These are phyloP conservation scores for Nissolia schottii DNA, from an alignment of 306 rosid genomes.

Conservation along the genomic window DNA sequence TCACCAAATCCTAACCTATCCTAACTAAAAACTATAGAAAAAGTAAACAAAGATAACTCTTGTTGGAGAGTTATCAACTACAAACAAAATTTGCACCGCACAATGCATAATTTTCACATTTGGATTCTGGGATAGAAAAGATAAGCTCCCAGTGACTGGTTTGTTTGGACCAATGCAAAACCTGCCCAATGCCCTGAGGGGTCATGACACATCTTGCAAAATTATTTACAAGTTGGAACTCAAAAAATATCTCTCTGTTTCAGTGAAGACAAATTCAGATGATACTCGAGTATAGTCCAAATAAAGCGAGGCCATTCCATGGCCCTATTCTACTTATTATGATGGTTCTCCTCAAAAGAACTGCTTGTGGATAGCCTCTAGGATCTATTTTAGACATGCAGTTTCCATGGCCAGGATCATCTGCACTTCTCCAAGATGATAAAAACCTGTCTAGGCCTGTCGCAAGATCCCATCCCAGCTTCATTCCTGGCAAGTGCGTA, in stretches of 20 bases:
- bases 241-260: conserved; percentile 23
- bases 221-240: conserved; percentile 1
- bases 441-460: conserved; percentile 1
- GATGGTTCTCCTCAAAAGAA: background rate
- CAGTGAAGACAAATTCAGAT: conserved; percentile 16
- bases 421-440: conserved; percentile 9
- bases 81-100: conserved; percentile 34
- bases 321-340: conserved; percentile 4
- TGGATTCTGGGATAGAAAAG: background rate
- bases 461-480: background rate
- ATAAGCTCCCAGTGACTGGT: conserved; percentile 1
- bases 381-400: conserved; percentile 11
- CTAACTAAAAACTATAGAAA: no score
- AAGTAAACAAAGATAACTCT: no score
- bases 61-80: no score
- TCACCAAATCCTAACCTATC: no score
- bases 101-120: conserved; percentile 19
- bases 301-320: conserved; percentile 32
- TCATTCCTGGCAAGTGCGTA: conserved; percentile 24
- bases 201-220: background rate
- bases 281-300: background rate
- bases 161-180: background rate
- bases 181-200: background rate
- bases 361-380: conserved; percentile 28
- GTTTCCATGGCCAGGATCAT: conserved; percentile 6